These are phyloP conservation scores for Thielaviopsis musarum DNA, from an alignment of 2,329 filamentous ascomycete species.

Conservation along the genomic window DNA sequence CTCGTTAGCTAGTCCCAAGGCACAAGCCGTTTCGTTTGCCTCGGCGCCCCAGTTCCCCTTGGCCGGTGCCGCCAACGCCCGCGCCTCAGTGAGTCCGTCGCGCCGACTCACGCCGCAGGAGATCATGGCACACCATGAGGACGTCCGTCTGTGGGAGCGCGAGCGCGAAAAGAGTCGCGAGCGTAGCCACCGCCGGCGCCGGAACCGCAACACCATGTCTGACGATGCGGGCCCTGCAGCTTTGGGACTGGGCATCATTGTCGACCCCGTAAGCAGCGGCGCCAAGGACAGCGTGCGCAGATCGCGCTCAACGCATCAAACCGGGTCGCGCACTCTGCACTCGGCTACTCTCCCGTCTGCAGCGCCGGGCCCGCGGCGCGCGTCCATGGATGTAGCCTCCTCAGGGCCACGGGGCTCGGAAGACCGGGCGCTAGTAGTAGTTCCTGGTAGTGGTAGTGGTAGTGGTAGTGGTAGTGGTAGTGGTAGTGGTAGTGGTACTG, in stretches of 20 bases:
- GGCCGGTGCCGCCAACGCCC: not conserved
- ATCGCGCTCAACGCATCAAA: not conserved
- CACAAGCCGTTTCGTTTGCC: not conserved
- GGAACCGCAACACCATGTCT: not conserved
- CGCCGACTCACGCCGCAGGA: not conserved
- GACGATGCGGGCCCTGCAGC: not conserved
- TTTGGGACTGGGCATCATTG: not conserved
- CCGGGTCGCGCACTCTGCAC: not conserved
- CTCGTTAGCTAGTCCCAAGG: not conserved
- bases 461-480: too few species aligned
- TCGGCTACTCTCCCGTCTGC: not conserved
- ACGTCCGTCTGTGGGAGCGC: not conserved
- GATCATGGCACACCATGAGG: not conserved
- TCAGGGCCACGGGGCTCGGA: not conserved
- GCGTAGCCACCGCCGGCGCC: not conserved
- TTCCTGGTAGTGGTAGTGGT: not conserved
- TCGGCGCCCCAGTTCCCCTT: not conserved
- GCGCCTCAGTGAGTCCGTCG: not conserved
- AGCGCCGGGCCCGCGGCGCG: not conserved
- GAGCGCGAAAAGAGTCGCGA: not conserved
- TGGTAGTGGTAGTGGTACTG: too few species aligned
- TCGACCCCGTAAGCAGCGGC: not conserved
- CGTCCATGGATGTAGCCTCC: slow-evolving; percentile 3
- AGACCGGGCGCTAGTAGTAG: not conserved
- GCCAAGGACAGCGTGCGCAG: slow-evolving; percentile 3